Evolutionary conservation across 2,329 filamentous ascomycete genomes (phyloP).

Genomic region (Triangularia setosa): DNA sequence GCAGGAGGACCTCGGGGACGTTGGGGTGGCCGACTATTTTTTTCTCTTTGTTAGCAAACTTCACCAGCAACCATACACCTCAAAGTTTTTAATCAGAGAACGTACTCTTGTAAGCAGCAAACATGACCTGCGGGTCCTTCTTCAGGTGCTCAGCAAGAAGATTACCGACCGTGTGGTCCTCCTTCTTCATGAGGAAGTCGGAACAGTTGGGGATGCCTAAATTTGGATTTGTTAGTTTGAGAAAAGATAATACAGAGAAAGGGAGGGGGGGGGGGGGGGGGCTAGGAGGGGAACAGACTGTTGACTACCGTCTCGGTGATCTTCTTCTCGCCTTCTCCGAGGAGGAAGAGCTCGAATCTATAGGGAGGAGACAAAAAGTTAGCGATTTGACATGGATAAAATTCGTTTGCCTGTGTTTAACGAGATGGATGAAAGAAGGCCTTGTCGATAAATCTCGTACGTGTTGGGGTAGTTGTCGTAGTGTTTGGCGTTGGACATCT

Average conservation of each 20-base stretch:
- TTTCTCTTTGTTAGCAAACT: constrained; percentile 10
- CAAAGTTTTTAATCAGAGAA: constrained; percentile 4
- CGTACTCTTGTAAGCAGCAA: constrained; percentile 87
- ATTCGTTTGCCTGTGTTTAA: background rate
- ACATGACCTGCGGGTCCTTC: constrained; percentile 76
- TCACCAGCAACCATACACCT: background rate
- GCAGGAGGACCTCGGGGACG: constrained; percentile 61
- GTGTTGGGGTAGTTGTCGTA: background rate
- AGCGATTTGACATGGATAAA: no score
- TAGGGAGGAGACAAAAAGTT: constrained; percentile 3
- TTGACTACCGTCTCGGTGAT: constrained; percentile 85
- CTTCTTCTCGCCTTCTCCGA: constrained; percentile 87
- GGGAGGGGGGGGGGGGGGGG: background rate
- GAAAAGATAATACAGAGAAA: background rate
- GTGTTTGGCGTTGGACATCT: background rate
- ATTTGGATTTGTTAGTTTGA: background rate
- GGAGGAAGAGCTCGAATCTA: constrained; percentile 91
- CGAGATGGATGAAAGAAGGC: no score
- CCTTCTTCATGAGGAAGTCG: constrained; percentile 92
- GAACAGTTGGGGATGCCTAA: constrained; percentile 89
- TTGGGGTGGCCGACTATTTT: constrained; percentile 54
- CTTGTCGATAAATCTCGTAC: background rate
- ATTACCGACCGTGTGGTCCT: constrained; percentile 94
- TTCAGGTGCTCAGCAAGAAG: constrained; percentile 82
- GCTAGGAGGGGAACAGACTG: constrained; percentile 55